phyloP scores from a whole-genome alignment of 768 basidiomycete species.

The Harrya chromipes region DNA sequence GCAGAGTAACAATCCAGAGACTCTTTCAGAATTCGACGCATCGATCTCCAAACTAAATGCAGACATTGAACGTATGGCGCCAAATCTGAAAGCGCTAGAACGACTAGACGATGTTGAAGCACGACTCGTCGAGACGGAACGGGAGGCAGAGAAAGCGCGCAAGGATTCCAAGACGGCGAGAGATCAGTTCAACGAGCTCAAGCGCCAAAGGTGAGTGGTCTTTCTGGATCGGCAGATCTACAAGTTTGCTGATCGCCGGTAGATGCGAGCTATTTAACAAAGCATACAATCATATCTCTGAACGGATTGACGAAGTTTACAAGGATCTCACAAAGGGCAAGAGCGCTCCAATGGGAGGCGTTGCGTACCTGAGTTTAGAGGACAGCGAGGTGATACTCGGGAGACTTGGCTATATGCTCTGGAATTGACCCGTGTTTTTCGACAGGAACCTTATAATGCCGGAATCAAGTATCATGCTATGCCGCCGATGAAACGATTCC shows the following conservation, averaged over 20 bases:
- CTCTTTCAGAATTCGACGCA: constrained; percentile 70
- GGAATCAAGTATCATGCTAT: constrained; percentile 99
- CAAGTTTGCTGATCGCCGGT: constrained; percentile 1
- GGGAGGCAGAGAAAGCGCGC: constrained; percentile 88
- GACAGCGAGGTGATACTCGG: constrained; percentile 78
- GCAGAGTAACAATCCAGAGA: constrained; percentile 61
- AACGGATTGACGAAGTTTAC: constrained; percentile 92
- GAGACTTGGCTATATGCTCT: constrained; percentile 19
- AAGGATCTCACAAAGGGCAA: constrained; percentile 97
- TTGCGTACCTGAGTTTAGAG: constrained; percentile 93
- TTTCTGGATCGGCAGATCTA: neutral
- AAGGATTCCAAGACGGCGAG: constrained; percentile 88
- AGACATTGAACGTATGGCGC: constrained; percentile 92
- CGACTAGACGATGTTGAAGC: constrained; percentile 81
- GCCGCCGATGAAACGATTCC: constrained; percentile 99
- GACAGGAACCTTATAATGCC: constrained; percentile 74
- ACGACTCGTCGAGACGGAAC: constrained; percentile 85
- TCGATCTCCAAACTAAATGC: constrained; percentile 63
- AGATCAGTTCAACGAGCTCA: constrained; percentile 88
- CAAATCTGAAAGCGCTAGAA: constrained; percentile 96
- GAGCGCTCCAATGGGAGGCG: constrained; percentile 90
- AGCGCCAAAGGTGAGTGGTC: constrained; percentile 62
- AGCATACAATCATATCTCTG: constrained; percentile 95
- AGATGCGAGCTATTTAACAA: constrained; percentile 88
- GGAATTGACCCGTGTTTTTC: constrained; percentile 2